Evolutionary conservation across 306 rosid species (phyloP).

Genomic region (Prunus mongolica): DNA sequence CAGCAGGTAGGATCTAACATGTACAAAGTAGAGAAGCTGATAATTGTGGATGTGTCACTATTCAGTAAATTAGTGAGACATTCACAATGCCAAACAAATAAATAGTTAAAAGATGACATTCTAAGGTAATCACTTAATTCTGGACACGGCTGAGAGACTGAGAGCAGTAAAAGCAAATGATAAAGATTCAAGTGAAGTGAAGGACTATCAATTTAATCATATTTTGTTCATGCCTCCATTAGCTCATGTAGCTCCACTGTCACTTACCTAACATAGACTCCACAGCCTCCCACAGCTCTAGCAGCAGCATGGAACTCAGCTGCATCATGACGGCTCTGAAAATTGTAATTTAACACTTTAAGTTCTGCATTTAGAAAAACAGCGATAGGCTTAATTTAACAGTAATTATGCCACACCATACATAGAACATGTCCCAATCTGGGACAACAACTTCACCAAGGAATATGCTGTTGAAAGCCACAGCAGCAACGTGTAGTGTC

Average conservation of each 20-base stretch:
- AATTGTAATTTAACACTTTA: neutral
- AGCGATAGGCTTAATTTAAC: neutral
- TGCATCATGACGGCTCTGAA: conserved; percentile 31
- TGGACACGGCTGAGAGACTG: neutral
- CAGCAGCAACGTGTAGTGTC: conserved; percentile 42
- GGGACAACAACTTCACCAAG: conserved; percentile 45
- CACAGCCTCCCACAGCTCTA: conserved; percentile 44
- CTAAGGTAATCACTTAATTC: neutral
- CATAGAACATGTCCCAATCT: conserved; percentile 60
- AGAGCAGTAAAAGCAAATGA: neutral
- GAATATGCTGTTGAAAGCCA: conserved; percentile 45
- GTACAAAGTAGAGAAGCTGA: neutral
- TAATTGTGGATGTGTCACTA: too few relatives aligned
- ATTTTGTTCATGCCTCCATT: neutral
- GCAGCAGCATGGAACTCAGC: conserved; percentile 46
- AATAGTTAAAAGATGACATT: neutral
- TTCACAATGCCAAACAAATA: neutral
- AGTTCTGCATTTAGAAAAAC: neutral
- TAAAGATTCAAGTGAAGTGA: neutral
- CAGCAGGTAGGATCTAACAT: neutral
- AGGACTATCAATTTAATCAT: neutral
- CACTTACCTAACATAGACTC: conserved; percentile 41
- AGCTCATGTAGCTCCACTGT: neutral
- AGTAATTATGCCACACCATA: conserved; percentile 13
- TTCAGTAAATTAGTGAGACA: neutral